These are phyloP conservation scores for Fonsecaea multimorphosa DNA, from an alignment of 2,329 filamentous ascomycete species.

Conservation along the genomic window DNA sequence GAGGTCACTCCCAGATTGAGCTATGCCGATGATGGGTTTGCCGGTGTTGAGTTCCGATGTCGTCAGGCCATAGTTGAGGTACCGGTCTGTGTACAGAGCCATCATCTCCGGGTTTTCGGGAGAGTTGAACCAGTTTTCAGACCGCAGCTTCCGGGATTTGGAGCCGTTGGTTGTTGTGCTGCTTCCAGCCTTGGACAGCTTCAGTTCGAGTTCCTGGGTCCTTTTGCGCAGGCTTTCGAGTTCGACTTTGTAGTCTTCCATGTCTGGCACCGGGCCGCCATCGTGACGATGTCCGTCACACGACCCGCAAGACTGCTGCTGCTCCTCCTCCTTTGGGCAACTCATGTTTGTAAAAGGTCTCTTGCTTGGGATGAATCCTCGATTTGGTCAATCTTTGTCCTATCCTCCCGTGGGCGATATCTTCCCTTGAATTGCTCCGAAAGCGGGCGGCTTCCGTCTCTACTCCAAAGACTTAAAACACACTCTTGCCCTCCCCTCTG, in stretches of 20 bases:
- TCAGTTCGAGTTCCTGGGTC: constrained; percentile 47
- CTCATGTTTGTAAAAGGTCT: neutral
- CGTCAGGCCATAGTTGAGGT: constrained; percentile 59
- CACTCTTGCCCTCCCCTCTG: no score
- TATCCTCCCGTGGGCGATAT: neutral
- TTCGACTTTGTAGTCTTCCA: constrained; percentile 51
- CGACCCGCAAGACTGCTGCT: constrained; percentile 13
- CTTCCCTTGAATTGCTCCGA: neutral
- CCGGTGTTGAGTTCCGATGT: constrained; percentile 57
- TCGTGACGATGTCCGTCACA: constrained; percentile 8
- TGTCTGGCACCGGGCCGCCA: constrained; percentile 33
- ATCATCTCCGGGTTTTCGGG: constrained; percentile 52
- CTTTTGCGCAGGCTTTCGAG: constrained; percentile 48
- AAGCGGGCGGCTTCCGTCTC: neutral
- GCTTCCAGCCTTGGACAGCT: constrained; percentile 42
- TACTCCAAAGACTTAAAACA: no score
- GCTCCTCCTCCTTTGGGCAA: neutral
- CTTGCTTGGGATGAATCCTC: neutral
- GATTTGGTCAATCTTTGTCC: neutral
- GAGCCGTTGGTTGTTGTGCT: constrained; percentile 22
- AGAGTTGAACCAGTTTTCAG: constrained; percentile 54
- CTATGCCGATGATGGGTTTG: constrained; percentile 60
- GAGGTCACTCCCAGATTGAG: constrained; percentile 59
- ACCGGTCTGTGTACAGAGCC: constrained; percentile 59
- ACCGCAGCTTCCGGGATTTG: constrained; percentile 45